Evolutionary conservation across 805 yeast genomes (phyloP).

Genomic region (Zygosaccharomyces pseudorouxii): DNA sequence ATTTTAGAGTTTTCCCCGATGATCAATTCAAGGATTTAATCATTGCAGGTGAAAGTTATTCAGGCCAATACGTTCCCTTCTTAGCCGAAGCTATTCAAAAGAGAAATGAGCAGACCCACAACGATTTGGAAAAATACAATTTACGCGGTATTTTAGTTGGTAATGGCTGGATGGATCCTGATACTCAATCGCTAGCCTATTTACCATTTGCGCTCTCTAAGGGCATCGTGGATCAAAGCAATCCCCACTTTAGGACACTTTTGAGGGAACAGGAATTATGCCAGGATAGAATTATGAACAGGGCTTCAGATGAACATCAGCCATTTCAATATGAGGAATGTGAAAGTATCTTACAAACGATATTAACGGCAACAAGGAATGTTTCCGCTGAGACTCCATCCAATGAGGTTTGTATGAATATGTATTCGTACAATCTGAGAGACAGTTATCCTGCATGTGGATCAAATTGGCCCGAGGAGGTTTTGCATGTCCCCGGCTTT

Average conservation of each 20-base stretch:
- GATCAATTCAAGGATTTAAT: slow-evolving; percentile 59
- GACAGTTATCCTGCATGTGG: slow-evolving; percentile 88
- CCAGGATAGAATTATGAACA: slow-evolving; percentile 47
- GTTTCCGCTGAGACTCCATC: slow-evolving; percentile 14
- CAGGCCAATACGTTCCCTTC: slow-evolving; percentile 94
- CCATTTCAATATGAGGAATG: slow-evolving; percentile 39
- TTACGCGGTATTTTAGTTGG: slow-evolving; percentile 74
- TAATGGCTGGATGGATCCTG: slow-evolving; percentile 93
- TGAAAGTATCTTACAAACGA: slow-evolving; percentile 39
- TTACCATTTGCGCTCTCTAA: slow-evolving; percentile 63
- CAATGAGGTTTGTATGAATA: slow-evolving; percentile 60
- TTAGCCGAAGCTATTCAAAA: slow-evolving; percentile 60
- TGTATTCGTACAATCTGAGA: slow-evolving; percentile 69
- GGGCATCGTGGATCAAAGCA: slow-evolving; percentile 46
- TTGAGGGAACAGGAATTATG: slow-evolving; percentile 53
- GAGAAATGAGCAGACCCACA: slow-evolving; percentile 37
- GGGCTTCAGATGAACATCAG: slow-evolving; percentile 14
- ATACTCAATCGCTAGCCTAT: slow-evolving; percentile 74
- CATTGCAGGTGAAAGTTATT: slow-evolving; percentile 93
- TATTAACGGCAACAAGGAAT: slow-evolving; percentile 31
- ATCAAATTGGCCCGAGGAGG: slow-evolving; percentile 81
- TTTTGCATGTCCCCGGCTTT: slow-evolving; percentile 50
- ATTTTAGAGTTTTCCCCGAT: slow-evolving; percentile 68
- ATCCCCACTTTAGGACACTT: slow-evolving; percentile 40
- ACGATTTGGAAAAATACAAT: slow-evolving; percentile 29